Evolutionary conservation across 2,329 filamentous ascomycete genomes (phyloP), one percentile per base, ranked within the genome.

Genomic region (Claviceps arundinis): DNA sequence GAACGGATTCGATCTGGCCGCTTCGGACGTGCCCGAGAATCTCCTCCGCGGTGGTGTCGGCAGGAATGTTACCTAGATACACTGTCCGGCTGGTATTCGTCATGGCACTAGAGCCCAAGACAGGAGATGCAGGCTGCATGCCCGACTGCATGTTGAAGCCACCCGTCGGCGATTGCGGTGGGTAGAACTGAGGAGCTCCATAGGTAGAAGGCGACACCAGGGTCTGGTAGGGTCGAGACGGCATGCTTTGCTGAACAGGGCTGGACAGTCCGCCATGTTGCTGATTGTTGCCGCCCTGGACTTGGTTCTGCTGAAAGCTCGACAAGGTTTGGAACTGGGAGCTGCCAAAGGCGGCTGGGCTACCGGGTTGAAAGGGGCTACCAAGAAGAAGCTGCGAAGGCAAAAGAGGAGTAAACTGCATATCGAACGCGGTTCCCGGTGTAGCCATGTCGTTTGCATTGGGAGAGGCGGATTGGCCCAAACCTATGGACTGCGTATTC

Each of bases 1-100:
- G 86, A 50, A 98, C 93, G n/a, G 93, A 97, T 74, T 98, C 93
- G 62, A 98, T 97, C 67, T 97, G 93, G 24, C 93, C 93, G 69
- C 93, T 97, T 57, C 93, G 82, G 55, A 98, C 93, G 64, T 98
- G 93, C 57, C 90, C 86, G 52, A 98, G 75, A 57, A 98, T 95
- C 72, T 98, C 93, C 72, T 98, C 93, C 8, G 93, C 91, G 48
- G 87, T 84, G 7, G 93, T 98, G 72, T 98, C 93, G 26, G 90
- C 87, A n/a, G 93, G 93, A 54, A 98, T 97, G 69, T 98, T 98
- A 57, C 93, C 93, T 50, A 98, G 75, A 65, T 98, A 98, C 44
- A 98, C 93, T 4, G 93, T 98, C 60, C 93, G 82, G 76, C 91
- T 97, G 9, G 90, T 95, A 50, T 89, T 88, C 48, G 88, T 89